These are phyloP conservation scores for Asterella californica DNA, from an alignment of 225 moss, liverwort and hornwort genomes.

Conservation along the genomic window DNA sequence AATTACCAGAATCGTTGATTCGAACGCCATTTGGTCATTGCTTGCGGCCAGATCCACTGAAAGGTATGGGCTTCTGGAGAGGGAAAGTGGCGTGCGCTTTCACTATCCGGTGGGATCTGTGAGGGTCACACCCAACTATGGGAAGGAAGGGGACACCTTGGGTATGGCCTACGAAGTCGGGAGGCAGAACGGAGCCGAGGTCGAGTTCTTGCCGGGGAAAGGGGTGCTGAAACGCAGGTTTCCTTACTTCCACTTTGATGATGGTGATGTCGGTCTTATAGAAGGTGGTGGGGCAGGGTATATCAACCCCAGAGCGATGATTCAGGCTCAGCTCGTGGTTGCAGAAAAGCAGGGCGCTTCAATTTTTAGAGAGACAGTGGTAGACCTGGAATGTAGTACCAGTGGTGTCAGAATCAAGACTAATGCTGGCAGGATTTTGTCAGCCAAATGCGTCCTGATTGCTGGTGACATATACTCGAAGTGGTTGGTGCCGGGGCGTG, in stretches of 20 bases:
- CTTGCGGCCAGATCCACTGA: constrained; percentile 90
- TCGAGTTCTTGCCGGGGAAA: constrained; percentile 50
- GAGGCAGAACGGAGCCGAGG: constrained; percentile 56
- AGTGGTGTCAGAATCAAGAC: constrained; percentile 54
- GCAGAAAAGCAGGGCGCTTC: constrained; percentile 59
- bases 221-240: constrained; percentile 47
- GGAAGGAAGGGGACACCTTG: constrained; percentile 46
- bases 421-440: constrained; percentile 47
- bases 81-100: constrained; percentile 70
- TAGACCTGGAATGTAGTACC: constrained; percentile 42
- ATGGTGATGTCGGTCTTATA: constrained; percentile 63
- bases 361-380: constrained; percentile 61
- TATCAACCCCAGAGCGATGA: constrained; percentile 69
- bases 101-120: constrained; percentile 73
- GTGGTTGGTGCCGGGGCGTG: constrained; percentile 40
- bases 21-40: constrained; percentile 75
- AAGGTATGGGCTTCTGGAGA: constrained; percentile 53
- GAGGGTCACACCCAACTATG: constrained; percentile 66
- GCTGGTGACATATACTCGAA: constrained; percentile 75
- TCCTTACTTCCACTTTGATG: constrained; percentile 66
- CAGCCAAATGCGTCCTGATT: constrained; percentile 56
- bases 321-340: constrained; percentile 63
- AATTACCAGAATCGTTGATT: constrained; percentile 74
- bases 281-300: constrained; percentile 77
- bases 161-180: constrained; percentile 50